These are phyloP conservation scores for Choricystis sp. DNA, from an alignment of 139 green algal species.

Conservation along the genomic window DNA sequence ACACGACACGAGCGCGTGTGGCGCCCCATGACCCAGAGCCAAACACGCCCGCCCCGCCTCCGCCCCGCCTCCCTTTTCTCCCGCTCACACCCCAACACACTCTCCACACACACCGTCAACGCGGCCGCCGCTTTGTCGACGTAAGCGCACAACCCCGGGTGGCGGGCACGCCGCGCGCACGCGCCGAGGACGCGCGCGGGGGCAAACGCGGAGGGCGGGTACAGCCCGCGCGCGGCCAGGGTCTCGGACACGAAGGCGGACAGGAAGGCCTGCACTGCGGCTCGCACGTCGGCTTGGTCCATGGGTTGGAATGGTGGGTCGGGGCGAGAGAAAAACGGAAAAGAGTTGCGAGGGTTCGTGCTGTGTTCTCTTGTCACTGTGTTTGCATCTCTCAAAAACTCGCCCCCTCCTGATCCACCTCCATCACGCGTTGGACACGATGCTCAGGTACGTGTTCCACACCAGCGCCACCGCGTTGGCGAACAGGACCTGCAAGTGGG, in stretches of 20 bases:
- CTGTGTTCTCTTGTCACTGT: too few relatives aligned
- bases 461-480: slow-evolving; percentile 56
- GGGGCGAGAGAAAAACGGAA: not conserved
- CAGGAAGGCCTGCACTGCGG: not conserved
- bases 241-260: not conserved
- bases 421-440: not conserved
- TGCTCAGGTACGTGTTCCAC: slow-evolving; percentile 70
- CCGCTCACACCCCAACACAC: not conserved
- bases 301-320: not conserved
- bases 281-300: not conserved
- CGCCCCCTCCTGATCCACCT: not conserved
- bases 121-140: not conserved
- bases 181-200: not conserved
- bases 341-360: too few relatives aligned
- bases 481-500: slow-evolving; percentile 38
- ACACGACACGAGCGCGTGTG: too few relatives aligned
- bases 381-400: too few relatives aligned
- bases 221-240: not conserved
- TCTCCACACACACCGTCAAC: not conserved
- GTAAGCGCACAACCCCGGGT: not conserved
- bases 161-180: too few relatives aligned
- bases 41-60: too few relatives aligned
- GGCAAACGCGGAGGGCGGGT: not conserved
- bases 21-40: too few relatives aligned
- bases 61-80: too few relatives aligned